Base-by-base conservation (phyloP, 2,329 filamentous ascomycete genomes). In the Microdochium paspali region DNA sequence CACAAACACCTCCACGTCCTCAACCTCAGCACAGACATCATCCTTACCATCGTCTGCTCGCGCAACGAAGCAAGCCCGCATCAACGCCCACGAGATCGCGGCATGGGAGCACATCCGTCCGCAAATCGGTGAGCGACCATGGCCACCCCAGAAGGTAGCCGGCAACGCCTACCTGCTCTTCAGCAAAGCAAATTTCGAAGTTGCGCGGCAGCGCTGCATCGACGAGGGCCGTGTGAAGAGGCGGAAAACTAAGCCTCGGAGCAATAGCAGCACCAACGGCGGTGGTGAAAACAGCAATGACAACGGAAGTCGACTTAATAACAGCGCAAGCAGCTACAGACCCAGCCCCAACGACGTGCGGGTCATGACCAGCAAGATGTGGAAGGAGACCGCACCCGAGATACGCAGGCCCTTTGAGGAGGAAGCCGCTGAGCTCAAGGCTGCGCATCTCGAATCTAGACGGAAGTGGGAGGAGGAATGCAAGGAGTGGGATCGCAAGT, bases 141-240 rank as follows among this genome's bases (percentile, higher is more conserved):
- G 76, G 48, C 83, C 80, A 46, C 90, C 91, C 4, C 69, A 73
- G 46, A 87, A 91, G 53, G 76, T 84, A 1, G 81, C 84, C 0
- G 81, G 85, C 3, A 97, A 94, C 59, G 86, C 91, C 0, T 97
- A 95, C 65, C 76, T 95, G 24, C 76, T 96, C 45, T 98, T 87
- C 66, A 91, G 90, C 61, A 94, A 90, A 55, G 83, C 76, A 3
- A 76, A 85, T 57, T 85, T 82, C 58, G 82, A 89, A n/a, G 65
- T 66, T 21, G 80, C 79, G 9, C 73, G 77, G 47, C 68, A 65
- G 51, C 70, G 67, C 44, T 86, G 84, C 58, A 80, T 85, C 51
- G 79, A 83, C 79, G 84, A 24, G 75, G 77, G 47, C 71, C 77
- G 3, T 75, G 79, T 26, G 84, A 82, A 46, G n/a, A n/a, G n/a